Percentiles rank a stretch among this genome's conserved stretches.
Evolutionary conservation across 2,329 filamentous ascomycete species (phyloP).

Genomic region (Neonectria ditissima): DNA sequence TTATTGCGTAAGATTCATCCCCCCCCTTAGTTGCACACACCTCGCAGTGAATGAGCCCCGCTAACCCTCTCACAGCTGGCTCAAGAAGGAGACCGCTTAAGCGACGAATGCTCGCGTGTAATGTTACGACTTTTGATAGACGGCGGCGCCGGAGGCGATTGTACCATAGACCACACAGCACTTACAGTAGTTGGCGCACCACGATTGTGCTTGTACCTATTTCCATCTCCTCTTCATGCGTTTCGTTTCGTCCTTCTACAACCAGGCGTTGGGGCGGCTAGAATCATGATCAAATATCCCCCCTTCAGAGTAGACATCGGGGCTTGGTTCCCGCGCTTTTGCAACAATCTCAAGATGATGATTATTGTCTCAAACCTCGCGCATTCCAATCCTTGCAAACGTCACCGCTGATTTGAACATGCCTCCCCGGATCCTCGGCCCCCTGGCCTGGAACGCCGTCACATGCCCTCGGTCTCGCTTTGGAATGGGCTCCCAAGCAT

Average conservation of each 20-base stretch:
- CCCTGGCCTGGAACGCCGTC: too few relatives aligned
- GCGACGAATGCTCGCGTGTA: slow-evolving; percentile 51
- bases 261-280: slow-evolving; percentile 40
- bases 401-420: not conserved
- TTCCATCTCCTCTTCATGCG: slow-evolving; percentile 51
- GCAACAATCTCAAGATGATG: slow-evolving; percentile 16
- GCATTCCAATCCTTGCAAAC: not conserved
- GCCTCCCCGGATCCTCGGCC: not conserved
- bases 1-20: slow-evolving; percentile 83
- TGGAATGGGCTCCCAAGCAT: too few relatives aligned
- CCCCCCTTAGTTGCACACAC: not conserved
- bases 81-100: slow-evolving; percentile 78
- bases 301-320: slow-evolving; percentile 28
- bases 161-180: slow-evolving; percentile 55
- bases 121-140: slow-evolving; percentile 54
- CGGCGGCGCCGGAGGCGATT: slow-evolving; percentile 49
- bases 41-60: slow-evolving; percentile 9
- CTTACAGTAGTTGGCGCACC: slow-evolving; percentile 47
- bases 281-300: slow-evolving; percentile 18
- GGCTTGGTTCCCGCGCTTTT: slow-evolving; percentile 28
- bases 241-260: slow-evolving; percentile 32
- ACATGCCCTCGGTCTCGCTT: too few relatives aligned
- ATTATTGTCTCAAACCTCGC: not conserved
- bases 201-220: slow-evolving; percentile 49
- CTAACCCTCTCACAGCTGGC: slow-evolving; percentile 64